A percentile compares a stretch with the other conserved stretches of the same genome.
These are phyloP conservation scores for Nakazawaea ishiwadae DNA, from an alignment of 805 yeast species.

Conservation along the genomic window DNA sequence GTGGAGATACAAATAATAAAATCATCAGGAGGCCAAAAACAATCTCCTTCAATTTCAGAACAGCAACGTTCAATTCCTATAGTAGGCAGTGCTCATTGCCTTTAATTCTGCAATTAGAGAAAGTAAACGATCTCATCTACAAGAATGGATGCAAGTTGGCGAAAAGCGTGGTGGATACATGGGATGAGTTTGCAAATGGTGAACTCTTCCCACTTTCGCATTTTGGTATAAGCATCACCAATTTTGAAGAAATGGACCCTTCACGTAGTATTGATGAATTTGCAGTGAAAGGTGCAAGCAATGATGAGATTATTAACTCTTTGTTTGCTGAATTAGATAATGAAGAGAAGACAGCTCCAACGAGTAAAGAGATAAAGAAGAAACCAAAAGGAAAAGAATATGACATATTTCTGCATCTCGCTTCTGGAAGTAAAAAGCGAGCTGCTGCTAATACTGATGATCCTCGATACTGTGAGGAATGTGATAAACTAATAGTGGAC, in stretches of 20 bases:
- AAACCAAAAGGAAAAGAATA: neutral
- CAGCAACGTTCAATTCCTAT: constrained; percentile 20
- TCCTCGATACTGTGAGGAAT: constrained; percentile 8
- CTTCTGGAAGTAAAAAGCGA: neutral
- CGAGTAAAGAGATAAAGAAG: neutral
- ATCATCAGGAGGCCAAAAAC: constrained; percentile 49
- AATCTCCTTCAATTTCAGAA: constrained; percentile 34
- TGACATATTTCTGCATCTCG: neutral
- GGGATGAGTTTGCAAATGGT: constrained; percentile 21
- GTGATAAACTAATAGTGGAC: constrained; percentile 2
- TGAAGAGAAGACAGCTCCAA: neutral
- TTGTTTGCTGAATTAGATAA: constrained; percentile 8
- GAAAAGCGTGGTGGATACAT: constrained; percentile 19
- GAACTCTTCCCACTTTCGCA: constrained; percentile 43
- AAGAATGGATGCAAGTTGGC: constrained; percentile 18
- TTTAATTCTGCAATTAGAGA: constrained; percentile 31
- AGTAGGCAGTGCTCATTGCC: constrained; percentile 40
- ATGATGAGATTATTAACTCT: constrained; percentile 6
- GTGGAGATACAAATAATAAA: constrained; percentile 10
- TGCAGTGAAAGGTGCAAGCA: constrained; percentile 9
- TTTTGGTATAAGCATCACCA: constrained; percentile 47
- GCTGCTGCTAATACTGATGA: neutral
- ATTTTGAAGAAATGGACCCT: constrained; percentile 40
- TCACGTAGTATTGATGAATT: constrained; percentile 23
- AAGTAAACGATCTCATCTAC: constrained; percentile 25